phyloP scores from a whole-genome alignment of 305 asterid genomes.

The Fraxinus platypoda region DNA sequence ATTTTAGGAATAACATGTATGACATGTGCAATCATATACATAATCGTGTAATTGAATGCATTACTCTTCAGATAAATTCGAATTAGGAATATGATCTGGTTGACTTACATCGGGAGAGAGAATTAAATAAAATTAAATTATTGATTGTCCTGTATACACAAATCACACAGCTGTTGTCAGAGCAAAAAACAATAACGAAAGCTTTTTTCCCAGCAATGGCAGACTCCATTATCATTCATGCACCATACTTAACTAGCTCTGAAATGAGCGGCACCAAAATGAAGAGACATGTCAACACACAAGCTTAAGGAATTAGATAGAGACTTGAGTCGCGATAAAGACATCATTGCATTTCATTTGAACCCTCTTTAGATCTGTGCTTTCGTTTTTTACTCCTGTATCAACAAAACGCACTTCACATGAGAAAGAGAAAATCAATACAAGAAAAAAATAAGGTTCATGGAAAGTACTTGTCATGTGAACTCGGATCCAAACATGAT shows the following conservation, averaged over 20 bases:
- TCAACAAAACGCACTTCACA: constrained; percentile 18
- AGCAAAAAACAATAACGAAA: background rate
- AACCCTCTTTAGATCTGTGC: constrained; percentile 77
- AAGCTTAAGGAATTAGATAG: background rate
- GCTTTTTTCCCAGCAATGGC: background rate
- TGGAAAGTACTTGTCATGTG: constrained; percentile 73
- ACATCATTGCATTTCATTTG: constrained; percentile 33
- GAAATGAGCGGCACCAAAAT: background rate
- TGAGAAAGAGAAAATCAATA: background rate
- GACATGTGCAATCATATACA: too few relatives aligned
- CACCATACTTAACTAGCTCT: background rate
- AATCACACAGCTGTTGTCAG: background rate
- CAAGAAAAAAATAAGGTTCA: constrained; percentile 1
- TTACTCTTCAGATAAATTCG: too few relatives aligned
- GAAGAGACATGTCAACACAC: background rate
- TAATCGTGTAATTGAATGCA: too few relatives aligned
- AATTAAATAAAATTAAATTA: too few relatives aligned
- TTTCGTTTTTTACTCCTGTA: constrained; percentile 93
- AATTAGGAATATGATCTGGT: too few relatives aligned
- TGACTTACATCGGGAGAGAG: too few relatives aligned
- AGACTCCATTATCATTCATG: background rate
- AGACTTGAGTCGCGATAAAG: background rate
- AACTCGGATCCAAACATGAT: constrained; percentile 83
- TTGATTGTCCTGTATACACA: too few relatives aligned
- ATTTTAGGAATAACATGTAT: too few relatives aligned